phyloP scores from a whole-genome alignment of 768 basidiomycete species.

The Lentinula edodes region DNA sequence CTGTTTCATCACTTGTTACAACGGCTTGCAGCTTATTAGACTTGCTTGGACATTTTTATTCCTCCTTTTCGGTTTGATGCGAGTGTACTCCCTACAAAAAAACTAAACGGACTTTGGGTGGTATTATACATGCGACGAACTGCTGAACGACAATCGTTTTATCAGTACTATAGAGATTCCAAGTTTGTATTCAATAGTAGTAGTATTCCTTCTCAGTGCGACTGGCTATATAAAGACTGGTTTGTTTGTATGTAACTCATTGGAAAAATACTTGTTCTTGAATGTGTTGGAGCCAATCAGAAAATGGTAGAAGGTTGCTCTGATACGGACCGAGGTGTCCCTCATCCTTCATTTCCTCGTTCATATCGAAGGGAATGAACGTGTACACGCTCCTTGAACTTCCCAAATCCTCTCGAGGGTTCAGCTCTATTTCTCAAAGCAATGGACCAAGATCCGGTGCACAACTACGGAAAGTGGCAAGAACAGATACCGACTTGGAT shows the following conservation, averaged over 20 bases:
- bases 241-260: too few relatives aligned
- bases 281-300: too few relatives aligned
- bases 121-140: neutral
- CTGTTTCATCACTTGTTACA: neutral
- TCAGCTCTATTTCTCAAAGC: constrained; percentile 34
- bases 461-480: constrained; percentile 64
- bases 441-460: constrained; percentile 44
- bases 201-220: too few relatives aligned
- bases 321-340: neutral
- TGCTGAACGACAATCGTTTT: too few relatives aligned
- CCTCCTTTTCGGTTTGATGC: neutral
- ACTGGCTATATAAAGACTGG: too few relatives aligned
- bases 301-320: too few relatives aligned
- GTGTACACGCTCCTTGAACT: constrained; percentile 38
- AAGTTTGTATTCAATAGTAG: neutral
- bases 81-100: neutral
- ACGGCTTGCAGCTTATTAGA: neutral
- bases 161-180: neutral
- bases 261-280: too few relatives aligned
- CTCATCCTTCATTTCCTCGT: neutral
- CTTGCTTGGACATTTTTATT: neutral
- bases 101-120: neutral
- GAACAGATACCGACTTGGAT: constrained; percentile 62
- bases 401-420: constrained; percentile 46
- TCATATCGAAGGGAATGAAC: constrained; percentile 13